phyloP scores from a whole-genome alignment of 2,329 filamentous ascomycete species.

The Diaporthe velutina region DNA sequence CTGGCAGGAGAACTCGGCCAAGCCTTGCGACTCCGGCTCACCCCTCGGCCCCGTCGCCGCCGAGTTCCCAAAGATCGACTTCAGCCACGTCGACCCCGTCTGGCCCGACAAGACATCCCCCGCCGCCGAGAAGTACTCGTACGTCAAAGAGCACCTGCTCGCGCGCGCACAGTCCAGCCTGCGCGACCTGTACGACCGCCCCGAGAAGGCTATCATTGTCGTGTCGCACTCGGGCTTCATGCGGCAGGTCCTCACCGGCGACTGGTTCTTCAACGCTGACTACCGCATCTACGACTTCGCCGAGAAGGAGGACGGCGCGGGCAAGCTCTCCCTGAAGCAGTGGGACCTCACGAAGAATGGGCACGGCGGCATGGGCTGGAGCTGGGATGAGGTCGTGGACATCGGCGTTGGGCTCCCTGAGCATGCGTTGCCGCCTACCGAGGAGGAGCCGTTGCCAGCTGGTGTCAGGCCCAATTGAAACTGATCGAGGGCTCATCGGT shows the following conservation, averaged over 20 bases:
- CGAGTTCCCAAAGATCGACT: constrained; percentile 70
- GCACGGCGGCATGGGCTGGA: constrained; percentile 65
- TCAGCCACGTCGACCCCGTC: constrained; percentile 66
- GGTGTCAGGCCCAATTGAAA: constrained; percentile 34
- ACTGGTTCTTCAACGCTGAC: constrained; percentile 72
- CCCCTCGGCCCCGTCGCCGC: constrained; percentile 55
- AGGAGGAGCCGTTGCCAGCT: constrained; percentile 28
- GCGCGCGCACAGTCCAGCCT: constrained; percentile 66
- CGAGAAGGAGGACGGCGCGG: constrained; percentile 42
- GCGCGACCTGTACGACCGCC: constrained; percentile 61
- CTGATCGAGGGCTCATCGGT: rapidly evolving
- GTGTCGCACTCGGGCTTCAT: constrained; percentile 76
- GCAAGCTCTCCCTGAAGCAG: constrained; percentile 56
- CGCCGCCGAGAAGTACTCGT: constrained; percentile 61
- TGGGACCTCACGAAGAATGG: constrained; percentile 60
- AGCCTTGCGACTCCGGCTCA: constrained; percentile 74
- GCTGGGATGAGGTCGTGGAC: constrained; percentile 51
- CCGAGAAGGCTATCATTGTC: constrained; percentile 73
- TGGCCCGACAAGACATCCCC: constrained; percentile 73
- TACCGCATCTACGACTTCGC: constrained; percentile 73
- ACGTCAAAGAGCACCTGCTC: constrained; percentile 65
- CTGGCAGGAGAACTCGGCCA: constrained; percentile 73
- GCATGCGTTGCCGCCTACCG: constrained; percentile 37
- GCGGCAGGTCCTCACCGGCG: constrained; percentile 67
- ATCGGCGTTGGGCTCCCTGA: constrained; percentile 48